Base-by-base conservation (phyloP, 2,329 filamentous ascomycete species). In the Aureobasidium sp. region DNA sequence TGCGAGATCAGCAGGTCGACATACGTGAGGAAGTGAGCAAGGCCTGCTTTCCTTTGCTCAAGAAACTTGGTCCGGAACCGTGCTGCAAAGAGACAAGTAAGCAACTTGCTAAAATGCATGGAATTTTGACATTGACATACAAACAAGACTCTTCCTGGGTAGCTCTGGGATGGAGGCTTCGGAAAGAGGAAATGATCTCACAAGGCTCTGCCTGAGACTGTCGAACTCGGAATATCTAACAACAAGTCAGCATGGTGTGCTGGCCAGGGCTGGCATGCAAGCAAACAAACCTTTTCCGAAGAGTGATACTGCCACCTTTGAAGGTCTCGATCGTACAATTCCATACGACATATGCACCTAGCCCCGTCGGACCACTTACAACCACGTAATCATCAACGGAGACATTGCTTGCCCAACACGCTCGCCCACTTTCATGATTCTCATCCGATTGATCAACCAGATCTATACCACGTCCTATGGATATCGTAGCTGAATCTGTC, bases 341-440 rank as follows among this genome's bases (percentile, higher is more conserved):
- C 90, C 90, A 99, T 8, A 96, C 91, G 1, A 97, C 90, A 76
- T 97, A 99, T 1, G 92, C 89, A n/a, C 93, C 93, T 52, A 86
- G 76, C 6, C 82, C 82, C 4, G 80, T 76, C 57, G 77, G 80
- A 9, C 83, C 85, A 64, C 80, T 79, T 33, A 88, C 80, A 65
- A 87, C 78, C 37, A 82, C 79, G 74, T 85, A 81, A 69, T 86
- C 83, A 61, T 85, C 80, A 58, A 88, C 82, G 7, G 78, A 76
- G 44, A 86, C 85, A 61, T 80, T 79, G 57, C 78, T 81, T 9
- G 85, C 85, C 85, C 85, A 88, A 61, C 86, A 77, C 0, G 81
- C 79, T 44, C 79, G 79, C 67, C 78, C 82, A 19, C 81, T 80
- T 67, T 84, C 81, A 44, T 80, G 80, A 47, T 76, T 73, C 64